These are phyloP conservation scores for Coelastrella sp. DNA, from an alignment of 139 green algal genomes.

Conservation along the genomic window DNA sequence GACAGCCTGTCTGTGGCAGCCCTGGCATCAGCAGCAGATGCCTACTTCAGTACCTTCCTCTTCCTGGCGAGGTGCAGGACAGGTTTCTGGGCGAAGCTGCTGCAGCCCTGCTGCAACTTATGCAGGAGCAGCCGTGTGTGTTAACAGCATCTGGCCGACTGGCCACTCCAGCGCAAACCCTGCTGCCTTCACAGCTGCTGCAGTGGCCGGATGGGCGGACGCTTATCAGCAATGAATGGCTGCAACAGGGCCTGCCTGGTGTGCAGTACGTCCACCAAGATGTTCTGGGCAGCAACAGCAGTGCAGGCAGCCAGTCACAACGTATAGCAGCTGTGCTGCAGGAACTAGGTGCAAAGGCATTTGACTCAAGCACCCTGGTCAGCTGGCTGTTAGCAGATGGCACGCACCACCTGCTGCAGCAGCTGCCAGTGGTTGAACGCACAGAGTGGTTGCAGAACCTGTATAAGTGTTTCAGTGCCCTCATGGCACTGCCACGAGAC, in stretches of 20 bases:
- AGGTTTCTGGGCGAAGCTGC: constrained; percentile 5
- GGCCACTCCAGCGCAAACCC: not conserved
- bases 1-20: not conserved
- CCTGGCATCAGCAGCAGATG: not conserved
- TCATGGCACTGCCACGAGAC: not conserved
- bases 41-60: constrained; percentile 31
- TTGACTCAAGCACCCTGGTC: not conserved
- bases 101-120: not conserved
- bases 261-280: not conserved
- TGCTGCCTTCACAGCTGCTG: constrained; percentile 5
- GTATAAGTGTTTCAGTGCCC: not conserved
- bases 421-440: not conserved
- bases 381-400: not conserved
- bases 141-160: constrained; percentile 16
- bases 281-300: too few species aligned
- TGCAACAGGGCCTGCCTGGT: not conserved
- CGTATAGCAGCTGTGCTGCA: not conserved
- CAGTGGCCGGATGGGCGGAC: not conserved
- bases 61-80: constrained; percentile 9
- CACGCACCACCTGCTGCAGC: not conserved
- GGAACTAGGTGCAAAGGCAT: not conserved
- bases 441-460: constrained; percentile 22
- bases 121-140: constrained; percentile 13
- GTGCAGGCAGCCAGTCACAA: too few species aligned
- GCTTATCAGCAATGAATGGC: constrained; percentile 32